Evolutionary conservation across 345 rosid genomes (phyloP), one percentile per base, ranked within the genome.

Genomic region (Eucalyptus coolabah): DNA sequence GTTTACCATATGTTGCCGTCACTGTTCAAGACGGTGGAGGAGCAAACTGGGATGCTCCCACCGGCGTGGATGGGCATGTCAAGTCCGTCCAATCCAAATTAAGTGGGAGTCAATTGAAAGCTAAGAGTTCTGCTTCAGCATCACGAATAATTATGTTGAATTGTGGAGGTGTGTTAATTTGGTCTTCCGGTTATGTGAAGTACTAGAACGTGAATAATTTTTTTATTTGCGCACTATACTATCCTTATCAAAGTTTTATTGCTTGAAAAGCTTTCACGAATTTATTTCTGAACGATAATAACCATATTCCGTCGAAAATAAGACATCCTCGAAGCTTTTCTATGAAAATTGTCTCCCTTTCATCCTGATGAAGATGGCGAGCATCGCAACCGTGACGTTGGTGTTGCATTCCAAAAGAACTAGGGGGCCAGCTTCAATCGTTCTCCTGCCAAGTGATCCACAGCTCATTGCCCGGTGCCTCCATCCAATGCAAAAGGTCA

Each of bases 11-110:
- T 93, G 98, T 80, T 96, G 91, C 98, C 97, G 37, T 97, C 98
- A 0, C 91, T 95, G 93, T 91, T 97, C 18, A 91, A 94, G 89
- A 97, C 98, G 24, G 98, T 97, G 88, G 93, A 97, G 4, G 96
- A 97, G 47, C 98, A 96, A 86, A 97, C 98, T 2, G 98, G 96
- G 60, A 96, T 95, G 98, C 91, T 88, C 17, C 98, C 98, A 12
- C 96, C 99, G 5, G 63, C 96, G 3, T 97, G 96, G 96, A 87
- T 97, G 56, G 98, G 95, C 72, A 88, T 91, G 4, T 13, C 89
- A 13, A 44, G 28, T 4, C 82, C 1, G 82, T 72, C 26, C 82
- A 23, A 72, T 19, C 45, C 28, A 49, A 72, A 5, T 72, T 72
- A 72, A 19, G 45, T 5, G 80, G 24, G 23, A 69, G 80, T 34